phyloP scores from a whole-genome alignment of 1,139 yeast genomes.

The Yamadazyma friedrichii region DNA sequence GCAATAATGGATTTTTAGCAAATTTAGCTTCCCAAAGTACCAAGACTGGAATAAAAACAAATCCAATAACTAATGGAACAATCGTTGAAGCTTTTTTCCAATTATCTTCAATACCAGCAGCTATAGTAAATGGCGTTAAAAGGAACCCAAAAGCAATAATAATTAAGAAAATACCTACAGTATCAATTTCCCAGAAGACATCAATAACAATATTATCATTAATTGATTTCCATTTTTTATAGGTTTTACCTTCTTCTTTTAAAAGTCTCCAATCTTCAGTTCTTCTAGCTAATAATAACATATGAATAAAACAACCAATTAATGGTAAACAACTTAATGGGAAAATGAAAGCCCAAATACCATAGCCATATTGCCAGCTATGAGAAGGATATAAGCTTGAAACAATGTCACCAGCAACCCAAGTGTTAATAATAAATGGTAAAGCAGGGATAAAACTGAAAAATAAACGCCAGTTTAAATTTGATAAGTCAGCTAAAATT shows the following conservation, averaged over 20 bases:
- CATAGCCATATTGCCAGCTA: conserved; percentile 72
- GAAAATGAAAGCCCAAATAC: conserved; percentile 77
- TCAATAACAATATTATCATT: conserved; percentile 19
- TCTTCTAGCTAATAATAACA: conserved; percentile 52
- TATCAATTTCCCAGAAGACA: conserved; percentile 52
- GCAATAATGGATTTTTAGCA: conserved; percentile 58
- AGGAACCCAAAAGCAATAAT: conserved; percentile 54
- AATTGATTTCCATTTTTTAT: conserved; percentile 20
- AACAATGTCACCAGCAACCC: conserved; percentile 66
- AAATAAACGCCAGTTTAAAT: conserved; percentile 68
- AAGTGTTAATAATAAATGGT: conserved; percentile 73
- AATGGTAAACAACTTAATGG: conserved; percentile 65
- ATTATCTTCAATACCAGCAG: conserved; percentile 52
- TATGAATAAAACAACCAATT: conserved; percentile 50
- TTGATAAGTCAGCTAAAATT: conserved; percentile 63
- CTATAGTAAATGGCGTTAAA: conserved; percentile 51
- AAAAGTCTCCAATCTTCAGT: conserved; percentile 43
- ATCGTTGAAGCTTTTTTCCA: conserved; percentile 56
- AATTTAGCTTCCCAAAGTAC: conserved; percentile 52
- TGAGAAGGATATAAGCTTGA: conserved; percentile 22
- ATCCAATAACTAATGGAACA: conserved; percentile 66
- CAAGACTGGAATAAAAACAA: conserved; percentile 53
- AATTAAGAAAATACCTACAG: conserved; percentile 51
- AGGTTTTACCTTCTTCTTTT: conserved; percentile 24
- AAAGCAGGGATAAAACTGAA: conserved; percentile 62